Evolutionary conservation across 2,329 filamentous ascomycete species (phyloP).

Genomic region (Aphanocladium album): DNA sequence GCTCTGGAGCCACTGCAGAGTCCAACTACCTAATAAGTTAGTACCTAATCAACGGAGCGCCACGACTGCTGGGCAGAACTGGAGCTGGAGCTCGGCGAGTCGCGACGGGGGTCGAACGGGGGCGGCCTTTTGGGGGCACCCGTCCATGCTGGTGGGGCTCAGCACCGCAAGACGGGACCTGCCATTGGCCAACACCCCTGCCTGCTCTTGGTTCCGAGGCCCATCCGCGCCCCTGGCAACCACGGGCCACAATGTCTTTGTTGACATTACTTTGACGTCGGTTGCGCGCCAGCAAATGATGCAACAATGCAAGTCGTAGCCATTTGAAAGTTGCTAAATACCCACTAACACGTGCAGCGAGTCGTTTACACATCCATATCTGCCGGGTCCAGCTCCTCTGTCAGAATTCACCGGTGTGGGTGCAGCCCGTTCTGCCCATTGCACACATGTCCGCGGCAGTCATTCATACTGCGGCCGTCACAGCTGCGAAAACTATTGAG

Average conservation of each 20-base stretch:
- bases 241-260: slow-evolving; percentile 9
- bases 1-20: background rate
- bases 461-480: too few species aligned
- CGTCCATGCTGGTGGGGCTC: background rate
- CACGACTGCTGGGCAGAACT: background rate
- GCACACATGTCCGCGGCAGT: too few species aligned
- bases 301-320: too few species aligned
- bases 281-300: too few species aligned
- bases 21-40: too few species aligned
- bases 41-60: background rate
- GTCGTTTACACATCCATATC: too few species aligned
- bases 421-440: too few species aligned
- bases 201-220: background rate
- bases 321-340: too few species aligned
- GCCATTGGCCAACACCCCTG: slow-evolving; percentile 1
- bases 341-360: too few species aligned
- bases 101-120: slow-evolving; percentile 7
- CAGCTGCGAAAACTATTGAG: too few species aligned
- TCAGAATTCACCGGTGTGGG: too few species aligned
- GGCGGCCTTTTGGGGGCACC: background rate
- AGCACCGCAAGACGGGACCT: background rate
- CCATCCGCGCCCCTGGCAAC: slow-evolving; percentile 8
- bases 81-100: slow-evolving; percentile 13
- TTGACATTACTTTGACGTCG: slow-evolving; percentile 11
- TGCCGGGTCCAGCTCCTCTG: too few species aligned